These are phyloP conservation scores for Lepidium africanum DNA, from an alignment of 345 rosid genomes.

Conservation along the genomic window DNA sequence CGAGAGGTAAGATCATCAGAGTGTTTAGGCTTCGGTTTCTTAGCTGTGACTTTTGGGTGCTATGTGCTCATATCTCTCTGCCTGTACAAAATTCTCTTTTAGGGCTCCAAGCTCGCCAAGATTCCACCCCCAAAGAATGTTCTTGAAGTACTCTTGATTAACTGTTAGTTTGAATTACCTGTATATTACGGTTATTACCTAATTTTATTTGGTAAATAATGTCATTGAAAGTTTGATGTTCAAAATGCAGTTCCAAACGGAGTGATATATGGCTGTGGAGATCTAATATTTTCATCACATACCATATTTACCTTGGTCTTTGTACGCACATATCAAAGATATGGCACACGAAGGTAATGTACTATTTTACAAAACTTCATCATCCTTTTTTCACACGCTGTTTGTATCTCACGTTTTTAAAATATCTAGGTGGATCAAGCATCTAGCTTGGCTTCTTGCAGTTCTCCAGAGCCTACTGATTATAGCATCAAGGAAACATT, in stretches of 20 bases:
- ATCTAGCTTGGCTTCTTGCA: slow-evolving; percentile 64
- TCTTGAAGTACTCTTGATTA: slow-evolving; percentile 51
- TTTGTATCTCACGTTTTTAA: slow-evolving; percentile 1
- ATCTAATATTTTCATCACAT: slow-evolving; percentile 91
- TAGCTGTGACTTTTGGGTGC: not conserved
- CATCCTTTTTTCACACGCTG: too few relatives aligned
- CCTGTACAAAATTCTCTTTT: slow-evolving; percentile 1
- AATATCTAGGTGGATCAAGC: slow-evolving; percentile 54
- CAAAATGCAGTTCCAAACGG: slow-evolving; percentile 66
- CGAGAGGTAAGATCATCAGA: slow-evolving; percentile 45
- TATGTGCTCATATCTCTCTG: not conserved
- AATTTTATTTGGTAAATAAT: not conserved
- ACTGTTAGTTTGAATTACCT: slow-evolving; percentile 37
- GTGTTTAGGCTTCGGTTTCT: not conserved
- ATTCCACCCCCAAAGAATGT: slow-evolving; percentile 56
- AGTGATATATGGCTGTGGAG: slow-evolving; percentile 70
- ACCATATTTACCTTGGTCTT: slow-evolving; percentile 74
- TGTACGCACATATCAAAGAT: slow-evolving; percentile 64
- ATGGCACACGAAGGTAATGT: slow-evolving; percentile 54
- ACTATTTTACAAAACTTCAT: not conserved
- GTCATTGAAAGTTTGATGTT: too few relatives aligned
- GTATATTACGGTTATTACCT: not conserved
- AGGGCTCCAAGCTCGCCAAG: slow-evolving; percentile 73
- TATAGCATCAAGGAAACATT: slow-evolving; percentile 82
- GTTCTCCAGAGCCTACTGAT: slow-evolving; percentile 71